Evolutionary conservation across 1,284 basidiomycete species (phyloP).

Genomic region (Butyriboletus appendiculatus): DNA sequence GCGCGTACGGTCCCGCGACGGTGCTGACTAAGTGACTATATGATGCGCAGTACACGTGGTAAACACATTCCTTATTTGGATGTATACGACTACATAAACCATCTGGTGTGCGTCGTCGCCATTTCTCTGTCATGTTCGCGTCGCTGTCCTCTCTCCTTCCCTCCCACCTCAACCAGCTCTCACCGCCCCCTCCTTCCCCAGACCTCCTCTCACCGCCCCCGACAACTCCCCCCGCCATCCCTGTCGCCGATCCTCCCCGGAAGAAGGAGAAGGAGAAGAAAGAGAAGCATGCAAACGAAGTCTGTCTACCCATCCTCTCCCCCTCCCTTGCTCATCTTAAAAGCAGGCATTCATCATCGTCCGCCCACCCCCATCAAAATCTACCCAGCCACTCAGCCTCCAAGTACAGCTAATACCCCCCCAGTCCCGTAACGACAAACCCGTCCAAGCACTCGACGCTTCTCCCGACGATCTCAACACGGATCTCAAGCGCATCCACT

Average conservation of each 20-base stretch:
- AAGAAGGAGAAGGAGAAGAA: conserved; percentile 43
- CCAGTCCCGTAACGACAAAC: conserved; percentile 42
- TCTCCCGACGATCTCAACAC: conserved; percentile 21
- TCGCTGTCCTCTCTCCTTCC: conserved; percentile 62
- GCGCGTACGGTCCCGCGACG: no score
- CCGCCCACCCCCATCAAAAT: conserved; percentile 79
- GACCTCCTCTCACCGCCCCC: conserved; percentile 27
- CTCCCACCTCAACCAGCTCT: conserved; percentile 45
- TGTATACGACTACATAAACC: conserved; percentile 19
- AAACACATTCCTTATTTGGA: conserved; percentile 9
- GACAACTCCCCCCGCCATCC: background rate
- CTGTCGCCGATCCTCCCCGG: conserved; percentile 24
- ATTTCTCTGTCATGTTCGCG: conserved; percentile 52
- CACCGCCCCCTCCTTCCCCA: conserved; percentile 16
- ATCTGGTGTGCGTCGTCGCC: background rate
- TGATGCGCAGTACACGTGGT: conserved; percentile 3
- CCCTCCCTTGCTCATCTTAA: conserved; percentile 10
- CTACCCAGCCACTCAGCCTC: conserved; percentile 88
- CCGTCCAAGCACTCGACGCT: conserved; percentile 42
- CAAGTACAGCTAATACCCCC: conserved; percentile 92
- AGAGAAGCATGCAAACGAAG: conserved; percentile 56
- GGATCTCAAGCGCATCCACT: conserved; percentile 40
- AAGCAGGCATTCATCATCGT: conserved; percentile 82
- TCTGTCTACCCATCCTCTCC: conserved; percentile 28
- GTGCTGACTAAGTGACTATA: no score